Evolutionary conservation across 176 grass and related monocot genomes (phyloP), one percentile per base, ranked within the genome.

Genomic region (Avena insularis): DNA sequence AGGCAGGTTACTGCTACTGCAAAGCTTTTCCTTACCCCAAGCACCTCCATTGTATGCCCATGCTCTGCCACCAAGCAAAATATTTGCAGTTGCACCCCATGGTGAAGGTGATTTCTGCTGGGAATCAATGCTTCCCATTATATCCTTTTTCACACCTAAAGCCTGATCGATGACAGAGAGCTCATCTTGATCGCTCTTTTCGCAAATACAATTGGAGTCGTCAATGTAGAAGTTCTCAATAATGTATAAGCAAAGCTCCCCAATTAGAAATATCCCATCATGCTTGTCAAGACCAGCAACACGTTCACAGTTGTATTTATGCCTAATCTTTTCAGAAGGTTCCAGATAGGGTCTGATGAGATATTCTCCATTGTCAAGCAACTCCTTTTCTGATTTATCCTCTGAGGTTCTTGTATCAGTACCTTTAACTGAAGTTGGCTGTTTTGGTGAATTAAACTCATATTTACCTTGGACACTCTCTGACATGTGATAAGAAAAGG

Each of bases 151-250:
- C 78, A 99, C 97, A 91, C 97, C 97, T 61, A 99, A 94, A 72
- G 97, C 97, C 90, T 94, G 97, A 88, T 99, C 97, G 8, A 99
- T 99, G 40, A 99, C 94, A 85, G 97, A 99, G 10, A 94, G 89
- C 40, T 99, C 97, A 73, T 94, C 94, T 91, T 99, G 94, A 80
- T 88, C 96, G 21, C 71, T 66, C 77, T 99, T 99, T 88, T 99
- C 97, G 15, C 92, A 99, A 83, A 99, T 92, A 89, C 97, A 99
- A 40, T 90, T 93, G 81, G 90, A 91, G 78, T 94, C 90, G 74
- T 99, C 94, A 14, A 99, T 94, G 79, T 96, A 99, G 78, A 99
- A 99, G 87, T 99, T 99, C 82, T 99, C 97, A 33, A 99, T 99
- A 63, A 96, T 94, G 85, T 99, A 99, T 82, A 99, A 87, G 71